Conservation (phyloP, 768 basidiomycete species). For the Pisolithus sp. region DNA sequence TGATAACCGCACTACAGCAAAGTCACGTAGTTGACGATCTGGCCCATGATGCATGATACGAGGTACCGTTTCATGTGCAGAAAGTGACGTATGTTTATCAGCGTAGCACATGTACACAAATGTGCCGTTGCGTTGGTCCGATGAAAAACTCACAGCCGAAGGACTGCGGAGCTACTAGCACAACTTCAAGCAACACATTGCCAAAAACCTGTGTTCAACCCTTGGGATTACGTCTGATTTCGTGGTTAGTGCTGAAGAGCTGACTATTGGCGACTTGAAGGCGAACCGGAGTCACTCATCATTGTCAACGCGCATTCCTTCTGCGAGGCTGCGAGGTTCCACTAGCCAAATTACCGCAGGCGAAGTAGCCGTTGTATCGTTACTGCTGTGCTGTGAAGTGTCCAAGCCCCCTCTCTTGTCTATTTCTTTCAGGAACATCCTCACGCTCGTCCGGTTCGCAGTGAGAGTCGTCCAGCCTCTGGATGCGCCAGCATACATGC, state of each 20-base stretch:
- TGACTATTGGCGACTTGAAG: not conserved
- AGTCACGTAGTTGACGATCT: no score
- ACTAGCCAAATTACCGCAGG: conserved; percentile 62
- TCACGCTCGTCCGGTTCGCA: conserved; percentile 75
- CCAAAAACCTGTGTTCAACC: not conserved
- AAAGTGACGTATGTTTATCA: no score
- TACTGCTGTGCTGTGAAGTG: not conserved
- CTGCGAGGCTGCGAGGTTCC: conserved; percentile 75
- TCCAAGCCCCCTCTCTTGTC: conserved; percentile 1
- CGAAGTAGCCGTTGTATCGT: not conserved
- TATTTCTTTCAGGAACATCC: conserved; percentile 66
- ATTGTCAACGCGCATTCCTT: conserved; percentile 39
- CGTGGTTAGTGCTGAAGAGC: no score
- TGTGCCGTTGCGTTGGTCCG: no score
- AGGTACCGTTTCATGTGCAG: no score
- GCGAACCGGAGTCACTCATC: not conserved
- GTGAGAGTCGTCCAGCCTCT: conserved; percentile 83
- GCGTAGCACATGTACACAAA: no score
- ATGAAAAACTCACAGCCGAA: no score
- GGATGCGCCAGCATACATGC: conserved; percentile 61
- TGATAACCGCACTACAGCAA: no score
- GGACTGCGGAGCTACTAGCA: no score
- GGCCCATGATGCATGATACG: no score
- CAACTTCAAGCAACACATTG: no score
- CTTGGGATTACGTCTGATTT: no score